Percentiles rank a stretch among this genome's conserved stretches.
Evolutionary conservation across 139 green algal species (phyloP).

Genomic region (Chlorella sp.): DNA sequence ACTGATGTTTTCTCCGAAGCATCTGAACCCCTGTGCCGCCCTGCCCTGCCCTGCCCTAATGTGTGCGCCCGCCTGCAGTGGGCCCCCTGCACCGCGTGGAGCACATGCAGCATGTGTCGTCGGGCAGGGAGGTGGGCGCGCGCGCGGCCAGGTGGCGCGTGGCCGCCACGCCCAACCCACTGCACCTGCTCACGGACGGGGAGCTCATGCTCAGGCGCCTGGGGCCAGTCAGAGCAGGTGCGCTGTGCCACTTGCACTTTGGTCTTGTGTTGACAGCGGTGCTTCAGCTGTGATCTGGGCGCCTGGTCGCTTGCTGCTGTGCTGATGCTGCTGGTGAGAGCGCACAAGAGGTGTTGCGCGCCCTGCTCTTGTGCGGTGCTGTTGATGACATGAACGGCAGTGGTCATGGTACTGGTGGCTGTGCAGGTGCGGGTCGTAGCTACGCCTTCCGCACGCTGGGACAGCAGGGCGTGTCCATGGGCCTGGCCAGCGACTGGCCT

Average conservation of each 20-base stretch:
- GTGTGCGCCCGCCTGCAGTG: background rate
- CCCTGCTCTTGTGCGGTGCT: too few relatives aligned
- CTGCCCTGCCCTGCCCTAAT: too few relatives aligned
- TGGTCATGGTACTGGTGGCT: too few relatives aligned
- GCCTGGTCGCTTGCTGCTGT: too few relatives aligned
- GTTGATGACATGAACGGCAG: too few relatives aligned
- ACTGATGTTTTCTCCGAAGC: too few relatives aligned
- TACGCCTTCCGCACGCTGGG: slow-evolving; percentile 42
- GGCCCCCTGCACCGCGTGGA: slow-evolving; percentile 29
- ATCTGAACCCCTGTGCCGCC: too few relatives aligned
- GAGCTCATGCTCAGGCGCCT: slow-evolving; percentile 40
- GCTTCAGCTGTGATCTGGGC: too few relatives aligned
- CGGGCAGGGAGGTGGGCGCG: slow-evolving; percentile 3
- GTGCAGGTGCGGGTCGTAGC: slow-evolving; percentile 6
- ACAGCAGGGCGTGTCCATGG: slow-evolving; percentile 22
- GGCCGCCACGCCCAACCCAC: slow-evolving; percentile 53
- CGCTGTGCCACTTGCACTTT: too few relatives aligned
- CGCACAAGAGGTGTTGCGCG: too few relatives aligned
- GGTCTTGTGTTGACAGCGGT: too few relatives aligned
- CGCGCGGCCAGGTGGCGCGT: slow-evolving; percentile 12
- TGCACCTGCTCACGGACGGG: slow-evolving; percentile 57
- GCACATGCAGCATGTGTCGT: slow-evolving; percentile 56
- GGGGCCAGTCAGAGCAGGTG: slow-evolving; percentile 20
- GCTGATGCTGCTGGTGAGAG: too few relatives aligned
- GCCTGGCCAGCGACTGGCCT: slow-evolving; percentile 61